A percentile compares a stretch with the other conserved stretches of the same genome.
These are phyloP conservation scores for Serendipita vermifera DNA, from an alignment of 768 basidiomycete genomes.

Conservation along the genomic window DNA sequence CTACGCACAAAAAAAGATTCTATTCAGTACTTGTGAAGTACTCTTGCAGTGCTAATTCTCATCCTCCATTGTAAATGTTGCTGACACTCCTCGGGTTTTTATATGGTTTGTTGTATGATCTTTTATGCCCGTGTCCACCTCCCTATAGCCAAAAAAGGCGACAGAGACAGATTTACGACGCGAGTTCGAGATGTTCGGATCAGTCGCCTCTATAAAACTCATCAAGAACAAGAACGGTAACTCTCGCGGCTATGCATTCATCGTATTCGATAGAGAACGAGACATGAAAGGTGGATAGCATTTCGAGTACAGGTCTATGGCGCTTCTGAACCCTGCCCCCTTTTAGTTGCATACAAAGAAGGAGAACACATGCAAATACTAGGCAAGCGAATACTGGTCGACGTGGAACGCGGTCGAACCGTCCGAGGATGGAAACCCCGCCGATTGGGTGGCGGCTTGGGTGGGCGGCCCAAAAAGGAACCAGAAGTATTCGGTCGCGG, in stretches of 20 bases:
- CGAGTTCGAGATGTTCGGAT: slow-evolving; percentile 92
- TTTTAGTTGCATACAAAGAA: slow-evolving; percentile 87
- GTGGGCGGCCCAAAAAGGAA: slow-evolving; percentile 72
- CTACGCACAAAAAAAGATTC: no score
- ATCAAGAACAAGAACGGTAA: slow-evolving; percentile 84
- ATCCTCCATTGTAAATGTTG: no score
- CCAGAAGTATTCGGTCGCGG: slow-evolving; percentile 20
- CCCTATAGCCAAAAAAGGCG: slow-evolving; percentile 67
- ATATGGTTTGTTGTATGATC: no score
- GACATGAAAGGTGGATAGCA: slow-evolving; percentile 96
- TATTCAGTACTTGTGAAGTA: no score
- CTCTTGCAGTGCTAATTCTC: no score
- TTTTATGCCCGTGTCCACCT: background rate
- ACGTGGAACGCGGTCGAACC: slow-evolving; percentile 95
- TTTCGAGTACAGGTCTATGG: slow-evolving; percentile 15
- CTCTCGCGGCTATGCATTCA: slow-evolving; percentile 85
- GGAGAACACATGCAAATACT: slow-evolving; percentile 93
- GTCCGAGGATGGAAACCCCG: slow-evolving; percentile 98
- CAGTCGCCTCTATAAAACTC: slow-evolving; percentile 86
- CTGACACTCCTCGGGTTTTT: no score
- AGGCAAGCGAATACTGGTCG: slow-evolving; percentile 91
- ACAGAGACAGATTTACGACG: slow-evolving; percentile 85
- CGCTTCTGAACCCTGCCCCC: background rate
- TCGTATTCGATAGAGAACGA: slow-evolving; percentile 94
- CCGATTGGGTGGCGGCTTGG: slow-evolving; percentile 93